These are phyloP conservation scores for Multifurca ochricompacta DNA, from an alignment of 768 basidiomycete genomes.

Conservation along the genomic window DNA sequence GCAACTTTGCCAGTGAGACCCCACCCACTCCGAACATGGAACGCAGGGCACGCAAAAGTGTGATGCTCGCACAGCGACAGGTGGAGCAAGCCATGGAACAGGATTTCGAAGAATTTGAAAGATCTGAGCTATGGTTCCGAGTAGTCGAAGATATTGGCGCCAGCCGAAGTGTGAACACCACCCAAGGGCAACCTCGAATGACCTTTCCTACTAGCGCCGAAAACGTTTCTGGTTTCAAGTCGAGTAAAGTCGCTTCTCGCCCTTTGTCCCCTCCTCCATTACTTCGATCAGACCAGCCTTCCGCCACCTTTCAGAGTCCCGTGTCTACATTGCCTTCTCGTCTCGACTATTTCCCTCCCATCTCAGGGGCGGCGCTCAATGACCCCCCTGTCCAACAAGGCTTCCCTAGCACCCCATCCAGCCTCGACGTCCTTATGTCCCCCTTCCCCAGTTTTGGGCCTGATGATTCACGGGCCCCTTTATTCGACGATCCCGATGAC, in stretches of 20 bases:
- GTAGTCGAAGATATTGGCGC: slow-evolving; percentile 64
- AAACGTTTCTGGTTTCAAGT: background rate
- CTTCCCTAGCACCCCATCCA: slow-evolving; percentile 36
- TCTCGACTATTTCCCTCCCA: slow-evolving; percentile 4
- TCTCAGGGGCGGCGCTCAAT: slow-evolving; percentile 8
- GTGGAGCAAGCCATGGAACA: slow-evolving; percentile 86
- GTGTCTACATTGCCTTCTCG: background rate
- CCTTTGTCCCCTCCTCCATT: slow-evolving; percentile 6
- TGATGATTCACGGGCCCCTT: slow-evolving; percentile 56
- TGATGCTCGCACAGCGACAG: slow-evolving; percentile 79
- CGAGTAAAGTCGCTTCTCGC: slow-evolving; percentile 1
- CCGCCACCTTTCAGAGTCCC: slow-evolving; percentile 7
- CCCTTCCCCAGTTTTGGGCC: slow-evolving; percentile 45
- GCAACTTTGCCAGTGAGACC: slow-evolving; percentile 46
- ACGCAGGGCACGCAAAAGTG: slow-evolving; percentile 61
- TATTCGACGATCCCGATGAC: slow-evolving; percentile 79
- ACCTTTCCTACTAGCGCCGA: slow-evolving; percentile 7
- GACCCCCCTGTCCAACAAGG: background rate
- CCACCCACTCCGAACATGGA: slow-evolving; percentile 36
- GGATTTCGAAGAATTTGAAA: slow-evolving; percentile 83
- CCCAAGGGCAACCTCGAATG: background rate
- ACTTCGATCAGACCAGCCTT: slow-evolving; percentile 21
- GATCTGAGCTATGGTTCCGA: slow-evolving; percentile 89
- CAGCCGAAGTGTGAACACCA: slow-evolving; percentile 9
- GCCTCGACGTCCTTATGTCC: slow-evolving; percentile 80